A percentile compares a stretch with the other conserved stretches of the same genome.
These are phyloP conservation scores for Viridothelium virens DNA, from an alignment of 495 filamentous ascomycete genomes.

Conservation along the genomic window DNA sequence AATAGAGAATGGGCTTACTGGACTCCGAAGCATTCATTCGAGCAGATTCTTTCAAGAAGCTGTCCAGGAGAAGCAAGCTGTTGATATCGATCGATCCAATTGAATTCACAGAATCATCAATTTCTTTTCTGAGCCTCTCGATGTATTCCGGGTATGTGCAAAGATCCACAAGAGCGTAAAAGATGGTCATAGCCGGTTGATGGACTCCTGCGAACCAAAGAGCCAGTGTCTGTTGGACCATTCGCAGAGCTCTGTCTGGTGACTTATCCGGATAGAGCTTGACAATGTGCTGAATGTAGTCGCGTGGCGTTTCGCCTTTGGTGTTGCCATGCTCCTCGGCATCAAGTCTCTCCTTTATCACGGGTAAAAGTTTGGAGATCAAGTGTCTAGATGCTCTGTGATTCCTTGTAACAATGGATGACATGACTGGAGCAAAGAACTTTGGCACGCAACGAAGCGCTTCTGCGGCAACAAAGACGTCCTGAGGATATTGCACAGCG, in stretches of 20 bases:
- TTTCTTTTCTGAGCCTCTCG: neutral
- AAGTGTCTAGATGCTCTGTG: neutral
- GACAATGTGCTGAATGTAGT: neutral
- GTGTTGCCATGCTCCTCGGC: neutral
- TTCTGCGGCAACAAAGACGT: neutral
- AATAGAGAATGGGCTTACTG: neutral
- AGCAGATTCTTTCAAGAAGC: conserved; percentile 37
- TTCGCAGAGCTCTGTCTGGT: neutral
- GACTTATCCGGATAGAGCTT: neutral
- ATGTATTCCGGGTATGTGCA: neutral
- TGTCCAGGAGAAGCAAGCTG: conserved; percentile 31
- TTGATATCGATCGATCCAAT: neutral
- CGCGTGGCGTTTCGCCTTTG: neutral
- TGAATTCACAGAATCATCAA: neutral
- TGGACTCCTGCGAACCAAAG: neutral
- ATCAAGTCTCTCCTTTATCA: neutral
- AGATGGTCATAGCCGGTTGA: neutral
- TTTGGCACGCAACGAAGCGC: neutral
- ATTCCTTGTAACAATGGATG: neutral
- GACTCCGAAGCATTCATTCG: conserved; percentile 31
- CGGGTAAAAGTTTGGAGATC: neutral
- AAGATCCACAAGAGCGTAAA: neutral
- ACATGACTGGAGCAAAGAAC: neutral
- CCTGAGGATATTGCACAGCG: neutral
- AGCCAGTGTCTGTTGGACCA: neutral